Evolutionary conservation across 176 grass and related monocot genomes (phyloP).

Genomic region (Poa pratensis): DNA sequence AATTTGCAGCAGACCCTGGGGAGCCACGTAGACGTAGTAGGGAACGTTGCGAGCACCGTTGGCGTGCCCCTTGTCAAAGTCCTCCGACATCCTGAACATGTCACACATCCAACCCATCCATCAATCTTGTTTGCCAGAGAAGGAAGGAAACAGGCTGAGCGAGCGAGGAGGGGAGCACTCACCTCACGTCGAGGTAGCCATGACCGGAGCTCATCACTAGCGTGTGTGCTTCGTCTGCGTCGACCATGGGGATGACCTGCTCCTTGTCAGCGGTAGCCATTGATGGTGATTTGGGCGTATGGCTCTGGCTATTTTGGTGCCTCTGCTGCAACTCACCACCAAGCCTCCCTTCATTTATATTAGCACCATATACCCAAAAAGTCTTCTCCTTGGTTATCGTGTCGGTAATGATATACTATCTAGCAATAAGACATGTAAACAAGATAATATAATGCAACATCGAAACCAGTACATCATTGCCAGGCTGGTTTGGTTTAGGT

Average conservation of each 20-base stretch:
- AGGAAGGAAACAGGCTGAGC: neutral
- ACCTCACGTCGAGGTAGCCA: slow-evolving; percentile 7
- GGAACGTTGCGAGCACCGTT: slow-evolving; percentile 36
- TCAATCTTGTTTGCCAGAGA: neutral
- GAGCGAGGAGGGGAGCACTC: neutral
- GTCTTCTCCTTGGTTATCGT: too few relatives aligned
- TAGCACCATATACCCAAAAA: too few relatives aligned
- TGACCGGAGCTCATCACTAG: neutral
- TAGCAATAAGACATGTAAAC: too few relatives aligned
- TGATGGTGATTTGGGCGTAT: neutral
- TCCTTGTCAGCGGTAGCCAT: neutral
- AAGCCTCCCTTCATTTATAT: too few relatives aligned
- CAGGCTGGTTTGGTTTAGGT: too few relatives aligned
- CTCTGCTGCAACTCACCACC: too few relatives aligned
- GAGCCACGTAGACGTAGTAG: slow-evolving; percentile 41
- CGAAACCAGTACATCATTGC: too few relatives aligned
- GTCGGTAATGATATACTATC: too few relatives aligned
- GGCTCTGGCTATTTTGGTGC: too few relatives aligned
- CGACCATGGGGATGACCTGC: neutral
- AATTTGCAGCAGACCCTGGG: slow-evolving; percentile 8
- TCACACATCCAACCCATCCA: neutral
- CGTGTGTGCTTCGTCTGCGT: neutral
- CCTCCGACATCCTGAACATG: slow-evolving; percentile 42
- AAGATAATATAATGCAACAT: too few relatives aligned
- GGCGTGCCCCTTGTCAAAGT: slow-evolving; percentile 39